Evolutionary conservation across 768 basidiomycete species (phyloP).

Genomic region (Lactarius deliciosus): DNA sequence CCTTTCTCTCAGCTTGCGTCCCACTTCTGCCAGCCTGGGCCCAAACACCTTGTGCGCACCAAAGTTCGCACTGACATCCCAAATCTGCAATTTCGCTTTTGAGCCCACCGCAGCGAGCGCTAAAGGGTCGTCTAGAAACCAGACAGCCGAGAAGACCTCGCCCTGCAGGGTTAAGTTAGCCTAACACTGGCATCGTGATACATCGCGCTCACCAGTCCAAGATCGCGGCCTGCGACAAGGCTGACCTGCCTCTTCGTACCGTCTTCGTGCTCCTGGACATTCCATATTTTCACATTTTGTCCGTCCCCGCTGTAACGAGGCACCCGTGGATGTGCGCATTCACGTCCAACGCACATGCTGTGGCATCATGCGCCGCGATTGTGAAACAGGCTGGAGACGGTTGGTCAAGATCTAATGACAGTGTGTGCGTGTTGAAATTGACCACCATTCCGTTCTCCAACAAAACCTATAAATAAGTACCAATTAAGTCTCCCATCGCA

Average conservation of each 20-base stretch:
- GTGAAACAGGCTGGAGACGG: slow-evolving; percentile 81
- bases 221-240: slow-evolving; percentile 81
- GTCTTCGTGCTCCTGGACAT: slow-evolving; percentile 64
- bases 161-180: slow-evolving; percentile 53
- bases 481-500: not conserved
- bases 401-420: slow-evolving; percentile 64
- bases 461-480: slow-evolving; percentile 59
- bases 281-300: slow-evolving; percentile 97
- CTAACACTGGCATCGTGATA: too few relatives aligned
- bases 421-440: slow-evolving; percentile 85
- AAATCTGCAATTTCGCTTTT: slow-evolving; percentile 90
- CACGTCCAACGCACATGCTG: slow-evolving; percentile 85
- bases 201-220: slow-evolving; percentile 72
- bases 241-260: slow-evolving; percentile 72
- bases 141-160: slow-evolving; percentile 90
- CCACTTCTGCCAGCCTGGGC: slow-evolving; percentile 70
- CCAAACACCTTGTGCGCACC: slow-evolving; percentile 84
- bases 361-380: slow-evolving; percentile 89
- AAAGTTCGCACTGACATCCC: slow-evolving; percentile 87
- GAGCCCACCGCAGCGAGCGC: slow-evolving; percentile 94
- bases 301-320: slow-evolving; percentile 90
- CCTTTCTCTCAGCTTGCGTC: slow-evolving; percentile 64
- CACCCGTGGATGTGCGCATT: slow-evolving; percentile 89
- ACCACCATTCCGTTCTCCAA: slow-evolving; percentile 93
- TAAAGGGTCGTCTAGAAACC: slow-evolving; percentile 93